A percentile compares a stretch with the other conserved stretches of the same genome.
Conservation (phyloP, 2,329 filamentous ascomycete species). For the Venturiaceae sp. region DNA sequence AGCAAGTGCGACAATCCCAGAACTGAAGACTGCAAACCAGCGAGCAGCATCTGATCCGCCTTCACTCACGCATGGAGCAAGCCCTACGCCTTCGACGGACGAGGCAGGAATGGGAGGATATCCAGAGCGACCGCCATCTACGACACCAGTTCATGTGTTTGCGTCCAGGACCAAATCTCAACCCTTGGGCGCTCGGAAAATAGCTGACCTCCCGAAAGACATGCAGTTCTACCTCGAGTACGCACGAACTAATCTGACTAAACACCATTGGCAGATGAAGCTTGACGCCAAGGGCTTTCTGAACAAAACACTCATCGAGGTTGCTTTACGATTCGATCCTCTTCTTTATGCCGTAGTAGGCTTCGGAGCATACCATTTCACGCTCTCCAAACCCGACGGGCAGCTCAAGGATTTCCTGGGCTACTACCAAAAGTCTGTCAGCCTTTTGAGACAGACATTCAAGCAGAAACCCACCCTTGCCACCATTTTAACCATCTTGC, state of each 20-base stretch:
- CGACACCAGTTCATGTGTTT: background rate
- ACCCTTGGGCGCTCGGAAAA: constrained; percentile 10
- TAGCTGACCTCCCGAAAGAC: constrained; percentile 47
- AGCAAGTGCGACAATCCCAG: constrained; percentile 2
- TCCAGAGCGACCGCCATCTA: background rate
- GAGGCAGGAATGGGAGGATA: constrained; percentile 18
- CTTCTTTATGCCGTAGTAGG: constrained; percentile 79
- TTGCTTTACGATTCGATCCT: constrained; percentile 69
- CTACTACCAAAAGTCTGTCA: constrained; percentile 86
- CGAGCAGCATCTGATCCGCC: constrained; percentile 17
- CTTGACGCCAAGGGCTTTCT: constrained; percentile 66
- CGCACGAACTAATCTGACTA: constrained; percentile 65
- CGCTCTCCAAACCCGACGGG: constrained; percentile 58
- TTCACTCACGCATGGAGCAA: constrained; percentile 32
- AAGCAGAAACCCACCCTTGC: constrained; percentile 62
- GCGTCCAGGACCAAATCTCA: background rate
- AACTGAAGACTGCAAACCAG: constrained; percentile 2
- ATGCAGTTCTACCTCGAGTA: constrained; percentile 71
- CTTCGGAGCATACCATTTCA: constrained; percentile 81
- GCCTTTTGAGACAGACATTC: constrained; percentile 61
- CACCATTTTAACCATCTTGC: constrained; percentile 77
- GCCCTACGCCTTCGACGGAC: constrained; percentile 43
- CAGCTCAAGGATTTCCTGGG: constrained; percentile 73
- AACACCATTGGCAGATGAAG: constrained; percentile 75
- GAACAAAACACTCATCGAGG: constrained; percentile 56